These are phyloP conservation scores for Athelia psychrophila DNA, from an alignment of 1,284 basidiomycete genomes.

Conservation along the genomic window DNA sequence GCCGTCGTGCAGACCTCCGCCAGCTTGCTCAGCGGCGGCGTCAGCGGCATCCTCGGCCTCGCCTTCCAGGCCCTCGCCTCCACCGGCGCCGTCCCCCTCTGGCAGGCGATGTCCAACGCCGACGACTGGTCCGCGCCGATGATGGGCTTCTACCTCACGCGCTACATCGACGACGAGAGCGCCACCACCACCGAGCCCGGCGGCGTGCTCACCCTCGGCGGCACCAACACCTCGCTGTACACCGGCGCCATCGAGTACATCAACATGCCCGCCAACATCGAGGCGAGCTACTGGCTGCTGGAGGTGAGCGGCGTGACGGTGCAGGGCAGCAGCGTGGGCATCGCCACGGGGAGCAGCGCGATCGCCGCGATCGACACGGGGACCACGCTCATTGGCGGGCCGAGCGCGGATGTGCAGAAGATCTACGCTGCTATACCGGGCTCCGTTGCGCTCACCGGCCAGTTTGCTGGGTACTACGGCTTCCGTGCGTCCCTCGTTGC, in stretches of 20 bases:
- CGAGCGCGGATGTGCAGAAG: constrained; percentile 34
- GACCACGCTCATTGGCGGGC: constrained; percentile 50
- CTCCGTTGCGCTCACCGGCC: constrained; percentile 29
- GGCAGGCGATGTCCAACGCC: constrained; percentile 43
- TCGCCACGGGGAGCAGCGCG: constrained; percentile 29
- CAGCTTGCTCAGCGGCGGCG: constrained; percentile 29
- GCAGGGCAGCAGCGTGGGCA: constrained; percentile 32
- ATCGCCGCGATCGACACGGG: constrained; percentile 53
- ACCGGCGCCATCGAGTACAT: constrained; percentile 43
- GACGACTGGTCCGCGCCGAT: constrained; percentile 32
- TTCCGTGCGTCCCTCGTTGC: constrained; percentile 45
- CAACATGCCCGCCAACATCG: constrained; percentile 26
- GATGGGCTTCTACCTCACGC: constrained; percentile 41
- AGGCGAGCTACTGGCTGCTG: constrained; percentile 40
- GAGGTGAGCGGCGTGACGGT: constrained; percentile 32
- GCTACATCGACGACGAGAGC: constrained; percentile 31
- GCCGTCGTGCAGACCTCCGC: constrained; percentile 24
- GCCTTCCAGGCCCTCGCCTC: constrained; percentile 44
- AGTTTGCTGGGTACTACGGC: constrained; percentile 40
- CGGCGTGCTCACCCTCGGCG: constrained; percentile 54
- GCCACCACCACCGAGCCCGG: constrained; percentile 36
- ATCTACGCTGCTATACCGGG: constrained; percentile 44
- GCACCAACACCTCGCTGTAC: constrained; percentile 43
- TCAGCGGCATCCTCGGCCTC: constrained; percentile 49
- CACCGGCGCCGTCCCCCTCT: constrained; percentile 46